These are phyloP conservation scores for Blastomyces gilchristii DNA, from an alignment of 2,329 filamentous ascomycete species.

Conservation along the genomic window DNA sequence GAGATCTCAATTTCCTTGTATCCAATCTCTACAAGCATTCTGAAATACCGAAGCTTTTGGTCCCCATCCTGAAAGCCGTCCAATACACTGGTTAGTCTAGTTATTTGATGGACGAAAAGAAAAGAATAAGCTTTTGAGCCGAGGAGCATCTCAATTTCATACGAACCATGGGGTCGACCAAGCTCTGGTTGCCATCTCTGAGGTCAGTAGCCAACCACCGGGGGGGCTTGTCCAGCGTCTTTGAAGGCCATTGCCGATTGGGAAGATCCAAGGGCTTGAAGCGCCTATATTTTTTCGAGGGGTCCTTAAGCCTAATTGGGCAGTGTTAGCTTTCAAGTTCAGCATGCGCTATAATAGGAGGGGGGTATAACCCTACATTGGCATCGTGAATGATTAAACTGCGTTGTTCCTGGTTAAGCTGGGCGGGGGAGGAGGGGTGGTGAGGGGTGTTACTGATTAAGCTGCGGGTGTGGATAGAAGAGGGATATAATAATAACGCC, in stretches of 20 bases:
- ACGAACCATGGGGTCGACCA: slow-evolving; percentile 82
- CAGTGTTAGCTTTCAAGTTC: slow-evolving; percentile 9
- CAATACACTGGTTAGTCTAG: background rate
- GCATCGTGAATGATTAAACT: slow-evolving; percentile 13
- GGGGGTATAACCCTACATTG: slow-evolving; percentile 15
- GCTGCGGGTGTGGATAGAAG: background rate
- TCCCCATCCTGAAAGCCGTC: slow-evolving; percentile 60
- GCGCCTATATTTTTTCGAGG: slow-evolving; percentile 39
- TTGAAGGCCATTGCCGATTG: slow-evolving; percentile 65
- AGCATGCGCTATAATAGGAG: background rate
- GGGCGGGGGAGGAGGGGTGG: background rate
- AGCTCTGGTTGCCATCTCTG: slow-evolving; percentile 86
- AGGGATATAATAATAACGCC: background rate
- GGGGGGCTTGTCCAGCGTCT: slow-evolving; percentile 71
- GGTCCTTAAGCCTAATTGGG: slow-evolving; percentile 37
- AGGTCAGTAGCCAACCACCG: slow-evolving; percentile 85
- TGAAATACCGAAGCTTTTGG: slow-evolving; percentile 91
- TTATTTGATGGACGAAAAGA: background rate
- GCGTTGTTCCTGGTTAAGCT: background rate
- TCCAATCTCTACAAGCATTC: slow-evolving; percentile 82
- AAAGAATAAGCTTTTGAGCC: background rate
- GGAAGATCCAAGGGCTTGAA: slow-evolving; percentile 40
- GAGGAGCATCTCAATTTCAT: background rate
- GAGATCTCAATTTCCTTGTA: slow-evolving; percentile 98
- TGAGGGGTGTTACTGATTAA: background rate